Evolutionary conservation across 495 filamentous ascomycete species (phyloP), one percentile per base, ranked within the genome.

Genomic region (Aspergillus panamensis): DNA sequence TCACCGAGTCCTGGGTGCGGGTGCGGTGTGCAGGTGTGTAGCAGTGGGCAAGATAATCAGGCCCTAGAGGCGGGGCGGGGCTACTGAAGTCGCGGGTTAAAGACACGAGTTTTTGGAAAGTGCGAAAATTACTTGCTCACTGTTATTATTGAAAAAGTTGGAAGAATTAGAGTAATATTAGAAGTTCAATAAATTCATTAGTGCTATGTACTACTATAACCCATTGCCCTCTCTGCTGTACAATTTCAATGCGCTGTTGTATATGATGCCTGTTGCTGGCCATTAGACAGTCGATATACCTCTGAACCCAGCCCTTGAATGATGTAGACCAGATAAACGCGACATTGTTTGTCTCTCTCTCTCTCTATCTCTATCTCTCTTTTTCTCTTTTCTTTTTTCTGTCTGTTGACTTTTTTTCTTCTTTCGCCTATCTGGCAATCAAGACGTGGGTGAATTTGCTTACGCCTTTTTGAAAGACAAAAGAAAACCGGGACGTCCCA

Each of bases 131-230:
- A 25, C 25, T 2, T 2, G 25, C 5, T 25, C 25, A 25, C 25
- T 25, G 5, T 25, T 25, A 25, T 25, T 25, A 25, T 25, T 25
- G 25, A 25, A 25, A 25, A 5, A 25, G 25, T 2, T 5, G 5
- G 25, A 25, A 25, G 25, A 25, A 39, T 39, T 17, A 25, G 3
- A n/a, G 8, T 8, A 1, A 48, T 17, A 25, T n/a, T 19, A 19
- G 4, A 51, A 51, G 44, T 21, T 39, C 10, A 7, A 42, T 52
- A 52, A 48, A 10, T 54, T 48, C n/a, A 40, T 31, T 59, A 62
- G 47, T 40, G 47, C 60, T 59, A 62, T 62, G 51, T 59, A 62
- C 52, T 48, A 44, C 60, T 62, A 62, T 51, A 25, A 43, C 30
- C 45, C 51, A 33, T 31, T 56, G 30, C 51, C 51, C 56, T 25